Base-by-base conservation (phyloP, 768 basidiomycete genomes). In the Cystofilobasidium macerans region DNA sequence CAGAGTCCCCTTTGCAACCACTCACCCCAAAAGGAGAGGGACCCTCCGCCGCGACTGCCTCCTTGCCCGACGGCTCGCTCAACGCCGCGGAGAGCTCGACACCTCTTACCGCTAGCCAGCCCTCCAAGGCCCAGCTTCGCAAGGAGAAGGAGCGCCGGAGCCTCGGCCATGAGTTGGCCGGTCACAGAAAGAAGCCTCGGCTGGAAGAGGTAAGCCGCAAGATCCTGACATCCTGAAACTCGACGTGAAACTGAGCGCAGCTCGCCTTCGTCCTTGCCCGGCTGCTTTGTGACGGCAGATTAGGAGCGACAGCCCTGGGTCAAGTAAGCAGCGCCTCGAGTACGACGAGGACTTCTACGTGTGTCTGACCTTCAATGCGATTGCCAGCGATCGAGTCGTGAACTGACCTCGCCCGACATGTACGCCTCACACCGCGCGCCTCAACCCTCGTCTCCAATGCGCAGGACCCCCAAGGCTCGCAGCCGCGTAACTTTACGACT, bases 91-190 rank as follows among this genome's bases (percentile, higher is more conserved):
- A 24, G 9, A 24, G 24, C 48, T 51, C 48, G 48, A 26, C 18
- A 9, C 6, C 48, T 5, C 11, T 24, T 16, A 11, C 47, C 9
- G 24, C 9, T 24, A 24, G 13, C 48, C 24, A 6, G 11, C 47
- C 24, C 9, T 51, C 40, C 32, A 67, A 67, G 59, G 61, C 40
- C 9, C 36, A 67, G 35, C 42, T 61, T 7, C 32, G 65, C 13
- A 59, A 53, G 16, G 65, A 67, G 60, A 67, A 67, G 65, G 65
- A 67, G 40, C 33, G 53, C 36, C 56, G 51, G 42, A 54, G 51
- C 47, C 48, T 57, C 11, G 60, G 28, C 20, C 65, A 53, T 48
- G 64, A 69, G 45, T 40, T 69, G 8, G 60, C 56, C 38, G 53
- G 62, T 32, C 36, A 59, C 33, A 38, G 61, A 30, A 65, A 66